phyloP scores from a whole-genome alignment of 176 grass and related monocot genomes.

The Lolium multiflorum region DNA sequence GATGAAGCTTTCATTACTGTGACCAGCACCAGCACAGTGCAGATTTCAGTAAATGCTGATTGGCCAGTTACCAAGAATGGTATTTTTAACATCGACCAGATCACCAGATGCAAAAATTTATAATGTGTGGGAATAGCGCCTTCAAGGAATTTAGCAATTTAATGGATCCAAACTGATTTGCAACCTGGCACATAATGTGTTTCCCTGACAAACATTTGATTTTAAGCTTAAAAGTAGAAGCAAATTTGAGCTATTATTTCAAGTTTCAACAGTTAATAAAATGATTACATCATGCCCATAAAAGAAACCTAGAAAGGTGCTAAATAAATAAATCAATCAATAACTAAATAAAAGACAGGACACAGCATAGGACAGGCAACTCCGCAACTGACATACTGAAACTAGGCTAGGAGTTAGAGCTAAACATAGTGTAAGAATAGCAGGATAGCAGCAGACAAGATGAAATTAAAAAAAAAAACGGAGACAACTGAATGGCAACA shows the following conservation, averaged over 20 bases:
- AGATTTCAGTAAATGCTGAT: constrained; percentile 40
- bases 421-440: constrained; percentile 11
- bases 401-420: neutral
- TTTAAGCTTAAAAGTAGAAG: constrained; percentile 3
- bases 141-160: neutral
- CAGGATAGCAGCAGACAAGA: constrained; percentile 21
- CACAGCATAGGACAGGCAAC: constrained; percentile 24
- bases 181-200: neutral
- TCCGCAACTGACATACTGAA: constrained; percentile 28
- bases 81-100: constrained; percentile 33
- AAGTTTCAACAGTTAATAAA: constrained; percentile 8
- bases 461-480: constrained; percentile 23
- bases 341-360: constrained; percentile 6
- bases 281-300: neutral
- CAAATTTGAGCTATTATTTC: constrained; percentile 20
- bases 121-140: neutral
- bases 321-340: neutral
- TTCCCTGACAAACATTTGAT: constrained; percentile 23
- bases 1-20: constrained; percentile 6
- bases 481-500: constrained; percentile 41
- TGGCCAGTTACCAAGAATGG: neutral
- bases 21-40: neutral
- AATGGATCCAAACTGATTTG: constrained; percentile 20
- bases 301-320: constrained; percentile 21
- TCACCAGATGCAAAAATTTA: constrained; percentile 5